Evolutionary conservation across 1,139 yeast species (phyloP).

Genomic region (Yamadazyma triangularis): DNA sequence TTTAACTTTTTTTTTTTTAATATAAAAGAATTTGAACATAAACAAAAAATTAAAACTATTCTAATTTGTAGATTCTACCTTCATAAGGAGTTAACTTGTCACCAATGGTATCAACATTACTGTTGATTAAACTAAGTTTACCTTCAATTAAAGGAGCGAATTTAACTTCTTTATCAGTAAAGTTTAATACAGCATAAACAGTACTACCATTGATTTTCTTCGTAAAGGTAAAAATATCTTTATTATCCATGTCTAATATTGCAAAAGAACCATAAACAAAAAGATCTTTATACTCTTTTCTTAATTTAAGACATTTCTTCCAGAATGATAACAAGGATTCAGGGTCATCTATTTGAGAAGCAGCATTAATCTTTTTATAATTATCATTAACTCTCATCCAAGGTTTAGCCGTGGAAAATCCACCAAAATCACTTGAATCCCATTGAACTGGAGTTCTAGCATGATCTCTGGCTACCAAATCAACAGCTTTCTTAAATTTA

Average conservation of each 20-base stretch:
- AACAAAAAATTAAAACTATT: too few species aligned
- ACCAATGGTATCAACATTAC: slow-evolving; percentile 22
- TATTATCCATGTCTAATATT: slow-evolving; percentile 23
- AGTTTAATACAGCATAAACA: slow-evolving; percentile 45
- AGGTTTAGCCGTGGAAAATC: slow-evolving; percentile 48
- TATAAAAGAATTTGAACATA: neutral
- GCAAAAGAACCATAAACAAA: slow-evolving; percentile 45
- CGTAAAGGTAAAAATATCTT: slow-evolving; percentile 8
- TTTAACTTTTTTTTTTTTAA: too few species aligned
- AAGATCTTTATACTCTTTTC: slow-evolving; percentile 42
- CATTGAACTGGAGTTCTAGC: slow-evolving; percentile 62
- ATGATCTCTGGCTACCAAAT: slow-evolving; percentile 48
- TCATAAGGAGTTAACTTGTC: slow-evolving; percentile 30
- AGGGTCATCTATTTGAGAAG: slow-evolving; percentile 42
- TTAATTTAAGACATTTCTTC: slow-evolving; percentile 35
- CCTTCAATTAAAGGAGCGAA: slow-evolving; percentile 29
- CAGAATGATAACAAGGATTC: slow-evolving; percentile 46
- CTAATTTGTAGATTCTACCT: slow-evolving; percentile 30
- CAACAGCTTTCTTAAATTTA: slow-evolving; percentile 26
- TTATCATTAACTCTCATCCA: slow-evolving; percentile 56
- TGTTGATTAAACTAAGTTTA: slow-evolving; percentile 20
- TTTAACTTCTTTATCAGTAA: slow-evolving; percentile 27
- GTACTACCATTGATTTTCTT: slow-evolving; percentile 11
- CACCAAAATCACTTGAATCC: slow-evolving; percentile 44
- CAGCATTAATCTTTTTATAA: slow-evolving; percentile 47